Conservation (phyloP, 768 basidiomycete genomes). For the Piloderma croceum region DNA sequence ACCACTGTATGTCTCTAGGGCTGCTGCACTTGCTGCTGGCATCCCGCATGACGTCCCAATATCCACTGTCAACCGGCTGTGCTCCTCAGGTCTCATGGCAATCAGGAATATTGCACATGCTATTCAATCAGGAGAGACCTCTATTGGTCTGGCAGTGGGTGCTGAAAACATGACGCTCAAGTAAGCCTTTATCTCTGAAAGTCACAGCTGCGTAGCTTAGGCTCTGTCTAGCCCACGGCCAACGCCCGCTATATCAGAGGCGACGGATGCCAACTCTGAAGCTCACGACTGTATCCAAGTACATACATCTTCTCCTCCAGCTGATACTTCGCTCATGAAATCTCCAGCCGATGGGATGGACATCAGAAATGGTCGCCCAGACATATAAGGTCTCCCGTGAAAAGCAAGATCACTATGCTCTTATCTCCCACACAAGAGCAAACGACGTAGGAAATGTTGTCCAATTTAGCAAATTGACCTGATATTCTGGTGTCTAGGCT, state of each 20-base stretch:
- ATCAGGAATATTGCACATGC: conserved; percentile 85
- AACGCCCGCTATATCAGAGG: conserved; percentile 58
- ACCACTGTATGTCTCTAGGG: conserved; percentile 75
- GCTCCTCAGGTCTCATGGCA: conserved; percentile 93
- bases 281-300: conserved; percentile 78
- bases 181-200: conserved; percentile 30
- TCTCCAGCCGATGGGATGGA: conserved; percentile 88
- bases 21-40: conserved; percentile 83
- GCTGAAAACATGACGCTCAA: conserved; percentile 81
- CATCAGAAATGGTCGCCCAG: conserved; percentile 85
- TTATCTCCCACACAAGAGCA: conserved; percentile 82
- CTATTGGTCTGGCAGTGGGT: conserved; percentile 81
- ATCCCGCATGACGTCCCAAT: conserved; percentile 85
- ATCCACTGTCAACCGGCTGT: conserved; percentile 87
- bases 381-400: conserved; percentile 70
- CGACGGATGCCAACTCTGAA: conserved; percentile 51
- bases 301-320: conserved; percentile 4
- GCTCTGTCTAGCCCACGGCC: conserved; percentile 53
- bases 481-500: conserved; percentile 41
- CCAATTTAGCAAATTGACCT: not conserved
- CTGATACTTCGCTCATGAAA: conserved; percentile 4
- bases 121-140: conserved; percentile 77
- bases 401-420: conserved; percentile 86
- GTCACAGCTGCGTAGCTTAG: conserved; percentile 2
- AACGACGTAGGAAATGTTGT: conserved; percentile 37